These are phyloP conservation scores for Abelmoschus esculentus DNA, from an alignment of 345 rosid genomes.

Conservation along the genomic window DNA sequence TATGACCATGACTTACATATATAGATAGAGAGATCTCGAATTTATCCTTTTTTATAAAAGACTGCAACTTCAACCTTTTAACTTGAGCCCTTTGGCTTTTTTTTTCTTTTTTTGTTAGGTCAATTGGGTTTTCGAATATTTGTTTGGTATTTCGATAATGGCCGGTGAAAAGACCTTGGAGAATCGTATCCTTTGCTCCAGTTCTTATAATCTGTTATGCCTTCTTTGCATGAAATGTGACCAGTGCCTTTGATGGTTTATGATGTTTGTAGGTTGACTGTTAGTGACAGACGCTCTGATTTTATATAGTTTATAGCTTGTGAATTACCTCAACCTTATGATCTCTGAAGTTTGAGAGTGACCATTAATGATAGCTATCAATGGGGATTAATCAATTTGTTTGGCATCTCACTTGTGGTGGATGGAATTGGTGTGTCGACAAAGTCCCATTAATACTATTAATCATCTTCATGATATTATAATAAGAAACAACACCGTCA, in stretches of 20 bases:
- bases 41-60: slow-evolving; percentile 1
- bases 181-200: slow-evolving; percentile 16
- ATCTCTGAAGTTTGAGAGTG: not conserved
- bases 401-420: not conserved
- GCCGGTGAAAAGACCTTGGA: slow-evolving; percentile 21
- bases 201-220: not conserved
- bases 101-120: not conserved
- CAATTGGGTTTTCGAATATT: slow-evolving; percentile 11
- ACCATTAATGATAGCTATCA: not conserved
- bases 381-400: not conserved
- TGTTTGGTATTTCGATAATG: slow-evolving; percentile 17
- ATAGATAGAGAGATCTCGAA: too few relatives aligned
- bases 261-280: not conserved
- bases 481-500: not conserved
- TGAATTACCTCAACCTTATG: not conserved
- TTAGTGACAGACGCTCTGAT: not conserved
- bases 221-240: not conserved
- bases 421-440: not conserved
- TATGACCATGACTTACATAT: not conserved
- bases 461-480: not conserved
- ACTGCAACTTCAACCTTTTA: not conserved
- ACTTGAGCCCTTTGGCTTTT: not conserved
- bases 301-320: not conserved
- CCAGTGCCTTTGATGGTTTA: not conserved
- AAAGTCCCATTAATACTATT: not conserved